Base-by-base conservation (phyloP, 495 filamentous ascomycete genomes). In the Neurospora sp. region DNA sequence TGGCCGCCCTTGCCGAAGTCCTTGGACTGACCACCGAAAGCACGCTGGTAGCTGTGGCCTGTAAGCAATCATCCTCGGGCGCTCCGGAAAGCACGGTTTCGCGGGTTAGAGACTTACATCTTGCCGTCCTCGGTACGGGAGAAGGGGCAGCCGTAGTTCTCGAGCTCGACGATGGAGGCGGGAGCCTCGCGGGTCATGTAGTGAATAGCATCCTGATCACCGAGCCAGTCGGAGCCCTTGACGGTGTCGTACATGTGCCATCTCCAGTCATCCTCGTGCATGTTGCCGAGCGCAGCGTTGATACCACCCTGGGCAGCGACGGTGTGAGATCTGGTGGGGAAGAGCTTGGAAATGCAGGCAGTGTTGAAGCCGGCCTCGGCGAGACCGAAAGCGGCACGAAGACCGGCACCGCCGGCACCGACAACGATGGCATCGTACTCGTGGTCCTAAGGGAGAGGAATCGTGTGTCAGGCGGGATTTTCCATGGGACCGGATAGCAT, bases 171-270 rank as follows among this genome's bases (percentile, higher is more conserved):
- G 72, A 98, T 94, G 77, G 91, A 93, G 70, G 90, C 89, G 35
- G 95, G 94, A 27, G 95, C 95, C 83, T 98, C 96, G 74, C 94
- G 88, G 74, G 95, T 97, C 95, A 98, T 98, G 85, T 98, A 98
- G 83, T 98, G 95, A 80, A 98, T 98, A 69, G 95, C 95, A 84
- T 98, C 95, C 85, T 98, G 95, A 84, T 98, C 95, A 81, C 95
- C 95, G 40, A 98, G 88, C 95, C 95, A 98, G 87, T 98, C 95
- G 71, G 93, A 96, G 77, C 95, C 95, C 86, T 98, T 98, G 74
- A 98, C 95, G 68, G 95, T 98, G 83, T 98, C 95, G 87, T 98
- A 98, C 95, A 98, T 98, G 86, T 98, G 95, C 95, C 95, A 98
- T 83, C 95, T 90, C 95, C 95, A 98, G 86, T 98, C 95, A 82